Evolutionary conservation across 495 filamentous ascomycete genomes (phyloP), one percentile per base, ranked within the genome.

Genomic region (Lepraria neglecta): DNA sequence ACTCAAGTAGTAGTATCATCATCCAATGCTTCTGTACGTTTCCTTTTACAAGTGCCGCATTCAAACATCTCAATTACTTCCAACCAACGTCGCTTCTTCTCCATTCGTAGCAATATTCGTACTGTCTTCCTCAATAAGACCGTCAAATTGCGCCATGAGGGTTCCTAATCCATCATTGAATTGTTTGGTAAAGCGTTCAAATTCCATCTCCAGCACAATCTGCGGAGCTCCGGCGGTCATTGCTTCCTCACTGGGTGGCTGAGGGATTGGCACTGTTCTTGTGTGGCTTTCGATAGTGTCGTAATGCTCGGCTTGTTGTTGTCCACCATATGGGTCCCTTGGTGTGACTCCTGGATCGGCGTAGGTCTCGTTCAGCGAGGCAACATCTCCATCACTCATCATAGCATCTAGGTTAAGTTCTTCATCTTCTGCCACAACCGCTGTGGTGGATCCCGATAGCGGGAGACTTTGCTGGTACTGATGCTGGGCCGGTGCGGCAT

Each of bases 161-260:
- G 35, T 38, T 10, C 51, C 51, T 33, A 54, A 21, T 0, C 51
- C n/a, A 12, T 30, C 31, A 11, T 33, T 38, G 17, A 54, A 54
- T 4, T 30, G 30, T 6, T 54, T 33, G 17, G 51, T n/a, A 3
- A 54, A 54, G 6, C 51, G 51, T 6, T 33, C 51, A 12, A 60
- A n/a, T n/a, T 60, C 58, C 38, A 51, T 51, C 47, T 53, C 58
- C 2, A 52, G 0, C 0, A 53, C 47, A 11, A 43, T 38, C 17
- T 15, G n/a, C 2, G 58, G 48, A 14, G 58, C 58, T 6, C 42
- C 38, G 6, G 10, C 4, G 2, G 33, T 43, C 58, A 60, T 60
- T 28, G 47, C 58, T 3, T 50, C 58, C 9, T 50, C 47, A n/a
- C 47, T 60, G 5, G 58, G 58, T 17, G 58, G 58, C 5, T 31